Evolutionary conservation across 306 rosid species (phyloP), one percentile per base, ranked within the genome.

Genomic region (Citrullus colocynthis): DNA sequence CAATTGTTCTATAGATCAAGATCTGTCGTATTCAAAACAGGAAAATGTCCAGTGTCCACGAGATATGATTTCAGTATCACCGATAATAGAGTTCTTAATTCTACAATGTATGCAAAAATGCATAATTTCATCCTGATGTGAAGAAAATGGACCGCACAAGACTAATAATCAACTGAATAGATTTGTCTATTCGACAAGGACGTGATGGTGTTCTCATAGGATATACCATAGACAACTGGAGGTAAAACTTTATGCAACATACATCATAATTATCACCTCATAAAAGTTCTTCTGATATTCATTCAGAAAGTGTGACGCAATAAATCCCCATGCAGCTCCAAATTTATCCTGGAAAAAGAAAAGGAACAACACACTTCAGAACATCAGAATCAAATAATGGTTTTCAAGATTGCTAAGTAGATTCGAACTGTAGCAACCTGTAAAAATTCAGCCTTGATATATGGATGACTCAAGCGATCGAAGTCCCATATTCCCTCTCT

Each of bases 401-500:
- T 34, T n/a, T 61, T 54, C 21, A 70, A 60, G 78, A 34, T 44
- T 32, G 39, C 55, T 45, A 57, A 84, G 76, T 76, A 75, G 70
- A 51, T 73, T 80, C 55, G 56, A 3, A 16, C 18, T 2, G 34
- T 24, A 45, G 86, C 30, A 17, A 90, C 98, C 98, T 92, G 88
- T 66, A 95, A 89, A 75, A 79, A 79, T 81, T 88, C 85, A 81
- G 81, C 86, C 87, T 82, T 87, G 79, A 95, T 90, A 86, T 92
- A 90, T 69, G 98, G 98, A 58, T 76, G 79, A 82, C 89, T 89
- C 80, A 92, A 82, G 80, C 97, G 98, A 87, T 95, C 88, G 60
- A 95, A 95, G 84, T 95, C 98, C 98, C 98, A 95, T 81, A 95
- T 82, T 62, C 97, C 98, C 77, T 90, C 97, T 82, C 77, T 86